phyloP scores from a whole-genome alignment of 2,329 filamentous ascomycete genomes.

The Exserohilum rostratum region DNA sequence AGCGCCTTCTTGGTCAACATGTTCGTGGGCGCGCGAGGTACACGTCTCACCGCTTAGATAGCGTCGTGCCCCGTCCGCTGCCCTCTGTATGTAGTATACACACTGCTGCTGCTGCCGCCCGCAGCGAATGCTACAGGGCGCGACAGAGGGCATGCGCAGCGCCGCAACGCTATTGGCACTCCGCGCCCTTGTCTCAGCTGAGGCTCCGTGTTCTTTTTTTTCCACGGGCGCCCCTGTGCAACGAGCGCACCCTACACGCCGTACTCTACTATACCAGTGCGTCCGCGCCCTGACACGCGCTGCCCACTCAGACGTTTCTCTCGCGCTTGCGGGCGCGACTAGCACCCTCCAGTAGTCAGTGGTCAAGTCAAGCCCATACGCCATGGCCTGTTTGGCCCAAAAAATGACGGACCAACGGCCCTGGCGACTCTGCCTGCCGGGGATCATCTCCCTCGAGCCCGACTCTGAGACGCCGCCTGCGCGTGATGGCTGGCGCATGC shows the following conservation, averaged over 20 bases:
- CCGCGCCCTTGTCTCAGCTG: slow-evolving; percentile 18
- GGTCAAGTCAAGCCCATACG: too few relatives aligned
- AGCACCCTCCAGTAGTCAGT: too few relatives aligned
- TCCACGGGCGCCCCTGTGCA: slow-evolving; percentile 22
- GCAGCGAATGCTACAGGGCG: too few relatives aligned
- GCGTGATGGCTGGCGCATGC: background rate
- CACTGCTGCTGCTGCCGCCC: too few relatives aligned
- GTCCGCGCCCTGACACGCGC: too few relatives aligned
- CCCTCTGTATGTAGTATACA: too few relatives aligned
- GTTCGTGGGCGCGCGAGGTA: slow-evolving; percentile 15
- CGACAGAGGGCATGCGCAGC: slow-evolving; percentile 13
- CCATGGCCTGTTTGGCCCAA: too few relatives aligned
- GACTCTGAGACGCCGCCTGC: slow-evolving; percentile 7
- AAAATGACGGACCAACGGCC: background rate
- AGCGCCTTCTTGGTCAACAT: slow-evolving; percentile 5
- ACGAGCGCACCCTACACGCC: slow-evolving; percentile 24
- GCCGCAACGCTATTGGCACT: slow-evolving; percentile 29
- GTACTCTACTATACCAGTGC: too few relatives aligned
- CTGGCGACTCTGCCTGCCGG: slow-evolving; percentile 2
- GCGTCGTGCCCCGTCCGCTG: slow-evolving; percentile 11
- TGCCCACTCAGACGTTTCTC: too few relatives aligned
- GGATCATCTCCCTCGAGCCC: slow-evolving; percentile 15
- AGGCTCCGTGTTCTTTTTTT: slow-evolving; percentile 23
- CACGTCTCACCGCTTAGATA: slow-evolving; percentile 30
- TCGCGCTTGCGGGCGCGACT: too few relatives aligned